Conservation (phyloP, 352 stramenopile species). For the Thalassiosira mediterranea region DNA sequence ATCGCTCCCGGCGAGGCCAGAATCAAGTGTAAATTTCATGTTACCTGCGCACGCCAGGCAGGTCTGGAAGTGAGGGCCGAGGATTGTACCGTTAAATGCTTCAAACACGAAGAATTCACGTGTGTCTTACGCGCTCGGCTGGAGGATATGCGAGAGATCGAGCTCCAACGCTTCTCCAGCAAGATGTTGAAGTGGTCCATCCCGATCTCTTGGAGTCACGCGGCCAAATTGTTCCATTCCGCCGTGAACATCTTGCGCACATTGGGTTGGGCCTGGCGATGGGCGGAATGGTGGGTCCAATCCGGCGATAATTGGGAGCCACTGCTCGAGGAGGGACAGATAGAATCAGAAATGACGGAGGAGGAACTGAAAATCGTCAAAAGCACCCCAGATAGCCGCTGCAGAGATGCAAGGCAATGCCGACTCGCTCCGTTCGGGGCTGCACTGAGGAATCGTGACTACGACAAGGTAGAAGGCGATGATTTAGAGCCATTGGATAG, state of each 20-base stretch:
- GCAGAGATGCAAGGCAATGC: slow-evolving; percentile 72
- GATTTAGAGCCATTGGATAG: slow-evolving; percentile 65
- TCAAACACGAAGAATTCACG: slow-evolving; percentile 65
- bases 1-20: slow-evolving; percentile 28
- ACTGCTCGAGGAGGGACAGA: slow-evolving; percentile 70
- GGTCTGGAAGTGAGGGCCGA: slow-evolving; percentile 68
- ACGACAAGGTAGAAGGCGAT: slow-evolving; percentile 76
- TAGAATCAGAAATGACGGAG: slow-evolving; percentile 76
- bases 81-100: slow-evolving; percentile 59
- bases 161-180: slow-evolving; percentile 53
- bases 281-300: slow-evolving; percentile 83
- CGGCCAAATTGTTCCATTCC: slow-evolving; percentile 63
- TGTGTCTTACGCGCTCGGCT: slow-evolving; percentile 75
- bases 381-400: slow-evolving; percentile 66
- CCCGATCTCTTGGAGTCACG: slow-evolving; percentile 69
- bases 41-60: slow-evolving; percentile 78
- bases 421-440: slow-evolving; percentile 80
- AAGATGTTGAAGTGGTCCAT: slow-evolving; percentile 24
- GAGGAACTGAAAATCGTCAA: slow-evolving; percentile 77
- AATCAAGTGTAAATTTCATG: slow-evolving; percentile 56
- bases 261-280: slow-evolving; percentile 83
- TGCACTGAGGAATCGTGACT: slow-evolving; percentile 79
- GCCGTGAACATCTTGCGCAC: slow-evolving; percentile 67
- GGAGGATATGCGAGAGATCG: slow-evolving; percentile 80
- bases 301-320: slow-evolving; percentile 78